A percentile compares a stretch with the other conserved stretches of the same genome.
Evolutionary conservation across 2,329 filamentous ascomycete genomes (phyloP).

Genomic region (Aspergillus alliaceus): DNA sequence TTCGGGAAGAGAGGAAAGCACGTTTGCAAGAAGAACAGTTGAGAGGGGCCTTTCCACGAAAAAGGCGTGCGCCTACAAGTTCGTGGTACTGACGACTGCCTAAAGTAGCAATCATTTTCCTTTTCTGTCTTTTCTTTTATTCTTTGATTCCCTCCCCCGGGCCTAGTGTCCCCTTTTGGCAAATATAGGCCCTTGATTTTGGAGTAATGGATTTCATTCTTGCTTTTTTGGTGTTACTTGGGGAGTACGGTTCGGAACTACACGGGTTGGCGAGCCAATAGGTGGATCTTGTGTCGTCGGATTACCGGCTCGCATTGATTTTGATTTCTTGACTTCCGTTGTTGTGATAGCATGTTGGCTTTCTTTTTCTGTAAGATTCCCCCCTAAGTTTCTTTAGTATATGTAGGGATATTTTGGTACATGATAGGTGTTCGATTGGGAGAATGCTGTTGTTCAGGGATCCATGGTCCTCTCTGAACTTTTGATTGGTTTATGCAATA

Average conservation of each 20-base stretch:
- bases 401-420: too few relatives aligned
- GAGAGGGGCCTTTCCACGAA: slow-evolving; percentile 1
- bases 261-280: slow-evolving; percentile 16
- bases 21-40: slow-evolving; percentile 18
- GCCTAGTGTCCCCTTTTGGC: neutral
- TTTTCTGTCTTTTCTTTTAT: slow-evolving; percentile 8
- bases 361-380: slow-evolving; percentile 17
- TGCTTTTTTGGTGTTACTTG: slow-evolving; percentile 12
- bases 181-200: neutral
- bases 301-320: slow-evolving; percentile 5
- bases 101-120: slow-evolving; percentile 1
- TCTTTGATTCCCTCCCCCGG: neutral
- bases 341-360: slow-evolving; percentile 15
- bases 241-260: slow-evolving; percentile 6
- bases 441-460: slow-evolving; percentile 3
- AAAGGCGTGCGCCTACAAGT: slow-evolving; percentile 22
- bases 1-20: slow-evolving; percentile 41
- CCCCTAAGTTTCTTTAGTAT: slow-evolving; percentile 11
- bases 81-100: slow-evolving; percentile 26
- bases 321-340: neutral
- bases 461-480: neutral
- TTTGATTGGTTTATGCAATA: slow-evolving; percentile 9
- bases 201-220: slow-evolving; percentile 15
- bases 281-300: slow-evolving; percentile 5
- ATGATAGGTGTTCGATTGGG: slow-evolving; percentile 11